Percentiles rank a stretch among this genome's conserved stretches.
These are phyloP conservation scores for Triangularia setosa DNA, from an alignment of 2,329 filamentous ascomycete species.

Conservation along the genomic window DNA sequence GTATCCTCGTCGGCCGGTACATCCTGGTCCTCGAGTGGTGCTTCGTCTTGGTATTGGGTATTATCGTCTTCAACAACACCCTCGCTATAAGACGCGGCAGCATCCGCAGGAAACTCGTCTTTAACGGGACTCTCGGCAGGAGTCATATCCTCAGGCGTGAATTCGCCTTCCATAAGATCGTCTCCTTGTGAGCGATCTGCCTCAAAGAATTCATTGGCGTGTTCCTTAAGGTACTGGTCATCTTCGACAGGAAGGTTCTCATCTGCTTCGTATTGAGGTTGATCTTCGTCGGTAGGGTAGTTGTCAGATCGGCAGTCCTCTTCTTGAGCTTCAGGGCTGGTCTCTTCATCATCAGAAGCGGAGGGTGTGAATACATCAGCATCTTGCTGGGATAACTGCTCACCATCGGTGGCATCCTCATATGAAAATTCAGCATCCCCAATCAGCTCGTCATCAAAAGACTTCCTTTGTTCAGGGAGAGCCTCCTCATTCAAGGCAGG, in stretches of 20 bases:
- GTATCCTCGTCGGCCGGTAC: background rate
- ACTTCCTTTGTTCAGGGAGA: background rate
- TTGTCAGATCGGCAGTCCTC: background rate
- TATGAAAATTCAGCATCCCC: background rate
- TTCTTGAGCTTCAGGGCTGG: background rate
- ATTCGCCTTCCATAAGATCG: too few species aligned
- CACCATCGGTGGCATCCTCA: background rate
- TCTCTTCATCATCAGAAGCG: background rate
- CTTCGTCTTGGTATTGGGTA: background rate
- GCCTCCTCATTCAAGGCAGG: background rate
- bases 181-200: too few species aligned
- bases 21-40: too few species aligned
- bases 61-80: background rate
- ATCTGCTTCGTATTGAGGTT: background rate
- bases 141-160: too few species aligned
- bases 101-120: background rate
- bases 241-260: background rate
- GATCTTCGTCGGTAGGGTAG: background rate
- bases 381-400: background rate
- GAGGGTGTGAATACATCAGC: background rate
- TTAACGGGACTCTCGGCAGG: background rate
- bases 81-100: background rate
- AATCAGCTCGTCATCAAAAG: background rate
- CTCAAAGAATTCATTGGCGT: too few species aligned
- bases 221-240: background rate